Evolutionary conservation across 1,284 basidiomycete genomes (phyloP).

Genomic region (Ceratobasidium sp.): DNA sequence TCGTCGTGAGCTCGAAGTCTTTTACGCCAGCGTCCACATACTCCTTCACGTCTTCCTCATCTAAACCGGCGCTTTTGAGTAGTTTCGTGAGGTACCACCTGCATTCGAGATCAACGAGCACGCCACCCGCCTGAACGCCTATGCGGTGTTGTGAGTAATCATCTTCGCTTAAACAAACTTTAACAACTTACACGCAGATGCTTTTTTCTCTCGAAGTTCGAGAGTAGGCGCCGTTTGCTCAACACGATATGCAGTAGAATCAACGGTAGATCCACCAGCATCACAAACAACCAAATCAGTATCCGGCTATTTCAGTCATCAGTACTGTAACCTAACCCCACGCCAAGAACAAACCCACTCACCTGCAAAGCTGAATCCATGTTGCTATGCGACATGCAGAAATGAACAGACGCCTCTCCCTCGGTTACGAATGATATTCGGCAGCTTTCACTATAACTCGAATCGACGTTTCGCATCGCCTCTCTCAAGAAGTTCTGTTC

Average conservation of each 20-base stretch:
- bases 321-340: too few relatives aligned
- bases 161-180: not conserved
- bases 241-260: conserved; percentile 43
- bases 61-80: not conserved
- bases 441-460: not conserved
- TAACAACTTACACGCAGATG: conserved; percentile 35
- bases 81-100: not conserved
- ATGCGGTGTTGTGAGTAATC: not conserved
- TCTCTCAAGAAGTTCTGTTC: conserved; percentile 36
- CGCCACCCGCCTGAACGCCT: conserved; percentile 38
- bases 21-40: not conserved
- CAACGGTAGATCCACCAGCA: conserved; percentile 47
- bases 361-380: not conserved
- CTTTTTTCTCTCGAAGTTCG: conserved; percentile 12
- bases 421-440: conserved; percentile 44
- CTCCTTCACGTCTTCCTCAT: not conserved
- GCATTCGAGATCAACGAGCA: conserved; percentile 3
- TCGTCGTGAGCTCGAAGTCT: conserved; percentile 6
- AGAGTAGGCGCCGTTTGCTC: conserved; percentile 1
- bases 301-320: not conserved
- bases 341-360: not conserved
- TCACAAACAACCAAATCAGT: conserved; percentile 43
- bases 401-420: conserved; percentile 46
- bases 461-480: not conserved
- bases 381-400: conserved; percentile 31